Evolutionary conservation across 116 monocot species (phyloP).

Genomic region (Cymodocea nodosa): DNA sequence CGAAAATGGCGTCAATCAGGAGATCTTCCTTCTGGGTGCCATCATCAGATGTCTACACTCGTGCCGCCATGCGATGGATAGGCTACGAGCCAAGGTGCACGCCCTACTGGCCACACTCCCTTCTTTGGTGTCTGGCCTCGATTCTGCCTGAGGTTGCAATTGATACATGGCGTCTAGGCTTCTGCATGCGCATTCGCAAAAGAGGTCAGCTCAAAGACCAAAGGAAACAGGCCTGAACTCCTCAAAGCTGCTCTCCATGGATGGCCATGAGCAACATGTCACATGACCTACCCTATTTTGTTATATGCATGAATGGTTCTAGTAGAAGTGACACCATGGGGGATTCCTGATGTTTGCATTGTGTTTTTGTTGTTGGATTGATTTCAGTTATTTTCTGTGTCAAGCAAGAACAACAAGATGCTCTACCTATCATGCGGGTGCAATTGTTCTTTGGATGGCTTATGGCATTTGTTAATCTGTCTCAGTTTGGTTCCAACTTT

Average conservation of each 20-base stretch:
- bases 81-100: constrained; percentile 68
- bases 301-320: no score
- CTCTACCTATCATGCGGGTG: no score
- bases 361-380: no score
- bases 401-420: no score
- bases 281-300: no score
- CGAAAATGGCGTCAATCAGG: constrained; percentile 56
- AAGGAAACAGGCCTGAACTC: constrained; percentile 11
- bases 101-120: constrained; percentile 75
- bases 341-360: no score
- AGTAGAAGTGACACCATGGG: no score
- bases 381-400: no score
- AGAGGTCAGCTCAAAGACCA: constrained; percentile 15
- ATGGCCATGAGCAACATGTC: no score
- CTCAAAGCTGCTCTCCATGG: neutral
- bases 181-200: constrained; percentile 19
- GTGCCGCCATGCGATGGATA: constrained; percentile 41
- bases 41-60: constrained; percentile 41
- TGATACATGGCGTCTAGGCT: constrained; percentile 25
- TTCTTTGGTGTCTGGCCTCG: constrained; percentile 41
- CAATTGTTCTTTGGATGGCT: no score
- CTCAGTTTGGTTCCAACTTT: no score
- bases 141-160: constrained; percentile 32
- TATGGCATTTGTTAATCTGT: no score
- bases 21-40: constrained; percentile 52